Evolutionary conservation across 805 yeast genomes (phyloP).

Genomic region (Kuraishia piskuri): DNA sequence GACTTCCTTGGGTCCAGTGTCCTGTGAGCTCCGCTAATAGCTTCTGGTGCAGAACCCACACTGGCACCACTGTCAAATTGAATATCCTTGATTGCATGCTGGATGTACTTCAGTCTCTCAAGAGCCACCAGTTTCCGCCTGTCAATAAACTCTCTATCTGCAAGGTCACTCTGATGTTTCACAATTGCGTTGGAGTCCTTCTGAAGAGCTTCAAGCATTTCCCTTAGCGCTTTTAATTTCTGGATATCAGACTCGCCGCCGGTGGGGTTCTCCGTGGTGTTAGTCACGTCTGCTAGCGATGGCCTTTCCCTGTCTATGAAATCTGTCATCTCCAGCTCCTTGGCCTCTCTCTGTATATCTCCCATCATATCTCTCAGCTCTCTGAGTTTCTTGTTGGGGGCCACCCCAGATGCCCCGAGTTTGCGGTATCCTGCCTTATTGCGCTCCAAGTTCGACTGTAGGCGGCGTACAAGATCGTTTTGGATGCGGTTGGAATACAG

Average conservation of each 20-base stretch:
- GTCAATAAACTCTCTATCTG: conserved; percentile 43
- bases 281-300: conserved; percentile 1
- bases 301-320: conserved; percentile 39
- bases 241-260: conserved; percentile 42
- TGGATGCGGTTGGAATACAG: conserved; percentile 8
- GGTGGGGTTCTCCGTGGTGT: conserved; percentile 16
- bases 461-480: conserved; percentile 27
- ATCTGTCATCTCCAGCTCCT: conserved; percentile 80
- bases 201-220: conserved; percentile 54
- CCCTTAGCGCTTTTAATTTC: conserved; percentile 46
- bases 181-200: conserved; percentile 70
- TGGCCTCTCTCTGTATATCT: conserved; percentile 72
- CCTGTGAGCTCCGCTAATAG: not conserved
- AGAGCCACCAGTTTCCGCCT: conserved; percentile 59
- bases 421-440: conserved; percentile 32
- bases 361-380: conserved; percentile 80
- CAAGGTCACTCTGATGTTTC: conserved; percentile 45
- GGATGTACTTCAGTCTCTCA: conserved; percentile 65
- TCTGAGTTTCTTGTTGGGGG: conserved; percentile 70
- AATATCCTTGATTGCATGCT: conserved; percentile 55
- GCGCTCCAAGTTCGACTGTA: conserved; percentile 36
- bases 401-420: conserved; percentile 43
- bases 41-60: conserved; percentile 18
- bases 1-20: conserved; percentile 13
- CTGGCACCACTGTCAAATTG: conserved; percentile 32